phyloP scores from a whole-genome alignment of 331 rosid genomes.

The Rosa hybrid region DNA sequence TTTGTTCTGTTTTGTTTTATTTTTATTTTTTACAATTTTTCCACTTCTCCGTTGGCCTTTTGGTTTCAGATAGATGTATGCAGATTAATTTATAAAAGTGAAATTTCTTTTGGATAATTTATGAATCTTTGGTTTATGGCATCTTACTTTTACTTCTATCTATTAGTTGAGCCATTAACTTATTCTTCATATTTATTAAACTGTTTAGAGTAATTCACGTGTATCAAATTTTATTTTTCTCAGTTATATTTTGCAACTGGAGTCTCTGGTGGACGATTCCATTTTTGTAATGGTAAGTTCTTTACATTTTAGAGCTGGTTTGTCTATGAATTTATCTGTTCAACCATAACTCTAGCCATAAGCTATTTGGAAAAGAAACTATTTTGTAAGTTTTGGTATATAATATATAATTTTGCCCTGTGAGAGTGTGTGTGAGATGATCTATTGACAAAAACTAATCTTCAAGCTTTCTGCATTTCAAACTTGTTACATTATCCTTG shows the following conservation, averaged over 20 bases:
- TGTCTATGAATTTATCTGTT: background rate
- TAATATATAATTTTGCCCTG: background rate
- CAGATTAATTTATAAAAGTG: no score
- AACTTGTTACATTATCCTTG: background rate
- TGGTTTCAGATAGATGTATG: background rate
- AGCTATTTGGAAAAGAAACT: background rate
- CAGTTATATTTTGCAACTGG: no score
- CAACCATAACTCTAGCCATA: background rate
- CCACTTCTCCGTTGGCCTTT: background rate
- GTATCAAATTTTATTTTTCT: no score
- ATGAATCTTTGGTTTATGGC: background rate
- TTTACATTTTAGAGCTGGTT: background rate
- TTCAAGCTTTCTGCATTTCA: background rate
- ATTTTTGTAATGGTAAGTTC: background rate
- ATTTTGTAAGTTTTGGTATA: background rate
- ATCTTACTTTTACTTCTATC: background rate
- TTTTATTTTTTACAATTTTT: background rate
- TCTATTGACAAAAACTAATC: background rate
- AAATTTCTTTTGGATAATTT: no score
- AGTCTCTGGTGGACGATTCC: no score
- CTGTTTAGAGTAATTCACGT: no score
- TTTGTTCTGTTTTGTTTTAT: no score
- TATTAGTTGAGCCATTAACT: background rate
- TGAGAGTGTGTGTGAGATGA: background rate
- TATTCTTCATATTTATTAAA: no score